Base-by-base conservation (phyloP, 176 grass and related monocot genomes). In the Tillandsia fasciculata region DNA sequence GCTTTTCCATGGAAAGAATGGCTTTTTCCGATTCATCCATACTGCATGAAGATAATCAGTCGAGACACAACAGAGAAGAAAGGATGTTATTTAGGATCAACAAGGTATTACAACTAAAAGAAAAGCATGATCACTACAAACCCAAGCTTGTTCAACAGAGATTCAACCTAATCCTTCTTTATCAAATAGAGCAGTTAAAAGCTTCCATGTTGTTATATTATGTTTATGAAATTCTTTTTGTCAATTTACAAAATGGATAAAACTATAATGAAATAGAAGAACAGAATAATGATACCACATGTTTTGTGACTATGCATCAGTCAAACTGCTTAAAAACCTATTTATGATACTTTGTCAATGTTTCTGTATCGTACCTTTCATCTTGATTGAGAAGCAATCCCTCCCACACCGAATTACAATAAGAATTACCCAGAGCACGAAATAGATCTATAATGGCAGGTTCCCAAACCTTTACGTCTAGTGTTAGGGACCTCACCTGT, bases 401-500 rank as follows among this genome's bases (percentile, higher is more conserved):
- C 76, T 97, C 93, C 93, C 93, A 97, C 70, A 97, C 87, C 18
- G 93, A 92, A 90, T 97, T 97, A 77, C 71, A 81, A 47, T 85
- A 92, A 80, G 82, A 51, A 78, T 92, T 97, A 78, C 93, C 89
- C 73, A 97, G 77, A 59, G 81, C 86, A 90, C 42, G 79, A 70
- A 92, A 97, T 51, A 97, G 82, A 75, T 97, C 89, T 71, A 89
- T 72, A 48, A 97, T 83, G 72, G 82, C 79, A 68, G 89, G 93
- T 64, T 90, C 93, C 93, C 93, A 97, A 53, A 97, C 81, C 80
- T 92, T 97, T 57, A 97, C 86, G 83, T 97, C 93, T 75, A 97
- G 61, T 75, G 87, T 85, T 50, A 97, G 72, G 20, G 93, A 97
- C 51, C 89, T 87, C 76, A 97, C 93, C 93, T 97, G 75, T 66